Evolutionary conservation across 2,329 filamentous ascomycete genomes (phyloP).

Genomic region (Hymenoscyphus linearis): DNA sequence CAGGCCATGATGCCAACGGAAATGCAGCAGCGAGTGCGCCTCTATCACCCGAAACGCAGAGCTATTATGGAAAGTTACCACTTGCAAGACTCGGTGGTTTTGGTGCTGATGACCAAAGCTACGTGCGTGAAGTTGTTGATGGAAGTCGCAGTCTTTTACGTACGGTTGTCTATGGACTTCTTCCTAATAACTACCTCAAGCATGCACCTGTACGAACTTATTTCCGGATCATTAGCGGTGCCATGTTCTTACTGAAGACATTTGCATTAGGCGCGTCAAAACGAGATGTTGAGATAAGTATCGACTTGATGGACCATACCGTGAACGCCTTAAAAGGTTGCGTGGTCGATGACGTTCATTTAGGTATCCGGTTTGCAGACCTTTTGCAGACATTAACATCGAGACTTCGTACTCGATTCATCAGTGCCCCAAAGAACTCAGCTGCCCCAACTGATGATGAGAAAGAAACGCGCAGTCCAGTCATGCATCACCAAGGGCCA

Average conservation of each 20-base stretch:
- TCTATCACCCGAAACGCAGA: conserved; percentile 59
- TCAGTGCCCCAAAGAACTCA: conserved; percentile 50
- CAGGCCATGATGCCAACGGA: conserved; percentile 34
- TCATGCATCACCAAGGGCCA: conserved; percentile 24
- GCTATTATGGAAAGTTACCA: conserved; percentile 59
- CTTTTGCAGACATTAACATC: conserved; percentile 74
- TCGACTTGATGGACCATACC: conserved; percentile 68
- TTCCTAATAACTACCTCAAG: conserved; percentile 70
- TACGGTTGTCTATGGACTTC: conserved; percentile 70
- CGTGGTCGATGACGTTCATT: conserved; percentile 79
- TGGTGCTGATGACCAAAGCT: conserved; percentile 63
- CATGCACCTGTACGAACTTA: conserved; percentile 81
- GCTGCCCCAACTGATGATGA: conserved; percentile 32
- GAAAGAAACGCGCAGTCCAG: conserved; percentile 27
- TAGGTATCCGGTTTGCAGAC: conserved; percentile 79
- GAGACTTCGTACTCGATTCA: conserved; percentile 68
- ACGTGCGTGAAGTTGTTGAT: conserved; percentile 70
- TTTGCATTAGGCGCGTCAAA: conserved; percentile 77
- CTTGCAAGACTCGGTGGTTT: conserved; percentile 60
- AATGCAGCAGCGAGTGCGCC: conserved; percentile 34
- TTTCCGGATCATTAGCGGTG: conserved; percentile 79
- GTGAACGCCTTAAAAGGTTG: conserved; percentile 70
- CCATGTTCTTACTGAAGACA: conserved; percentile 80
- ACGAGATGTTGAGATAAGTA: conserved; percentile 69
- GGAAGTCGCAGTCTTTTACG: conserved; percentile 71